Conservation (phyloP, 2,329 filamentous ascomycete species). For the Rutstroemia sp. region DNA sequence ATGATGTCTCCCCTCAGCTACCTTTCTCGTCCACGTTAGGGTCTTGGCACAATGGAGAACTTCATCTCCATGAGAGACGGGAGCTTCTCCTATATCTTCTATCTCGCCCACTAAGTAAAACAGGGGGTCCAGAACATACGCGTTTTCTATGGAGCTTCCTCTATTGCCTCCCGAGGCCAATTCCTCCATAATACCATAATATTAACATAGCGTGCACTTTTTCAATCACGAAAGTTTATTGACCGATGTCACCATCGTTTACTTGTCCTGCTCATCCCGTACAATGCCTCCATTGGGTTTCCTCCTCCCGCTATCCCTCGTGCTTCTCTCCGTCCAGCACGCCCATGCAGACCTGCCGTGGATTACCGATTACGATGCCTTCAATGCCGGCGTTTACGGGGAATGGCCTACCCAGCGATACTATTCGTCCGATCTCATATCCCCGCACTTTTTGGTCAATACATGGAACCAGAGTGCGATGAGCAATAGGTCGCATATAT, state of each 20-base stretch:
- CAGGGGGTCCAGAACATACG: no score
- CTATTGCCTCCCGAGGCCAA: background rate
- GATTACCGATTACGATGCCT: constrained; percentile 2
- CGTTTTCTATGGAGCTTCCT: background rate
- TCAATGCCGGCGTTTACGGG: background rate
- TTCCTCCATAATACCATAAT: background rate
- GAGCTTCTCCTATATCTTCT: no score
- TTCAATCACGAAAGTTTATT: constrained; percentile 3
- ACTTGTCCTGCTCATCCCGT: background rate
- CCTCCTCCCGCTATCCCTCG: background rate
- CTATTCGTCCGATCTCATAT: background rate
- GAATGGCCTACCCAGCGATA: constrained; percentile 1
- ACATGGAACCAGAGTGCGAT: constrained; percentile 1
- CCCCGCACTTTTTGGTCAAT: constrained; percentile 2
- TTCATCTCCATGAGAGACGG: no score
- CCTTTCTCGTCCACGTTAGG: no score
- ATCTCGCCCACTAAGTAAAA: no score
- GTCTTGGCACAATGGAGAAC: no score
- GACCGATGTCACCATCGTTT: constrained; percentile 5
- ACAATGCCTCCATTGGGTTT: background rate
- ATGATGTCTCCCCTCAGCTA: no score
- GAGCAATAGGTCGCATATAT: constrained; percentile 4
- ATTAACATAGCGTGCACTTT: background rate
- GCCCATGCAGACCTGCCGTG: background rate
- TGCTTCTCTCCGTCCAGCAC: background rate